Evolutionary conservation across 2,329 filamentous ascomycete genomes (phyloP), one percentile per base, ranked within the genome.

Genomic region (Pyrenophora graminea): DNA sequence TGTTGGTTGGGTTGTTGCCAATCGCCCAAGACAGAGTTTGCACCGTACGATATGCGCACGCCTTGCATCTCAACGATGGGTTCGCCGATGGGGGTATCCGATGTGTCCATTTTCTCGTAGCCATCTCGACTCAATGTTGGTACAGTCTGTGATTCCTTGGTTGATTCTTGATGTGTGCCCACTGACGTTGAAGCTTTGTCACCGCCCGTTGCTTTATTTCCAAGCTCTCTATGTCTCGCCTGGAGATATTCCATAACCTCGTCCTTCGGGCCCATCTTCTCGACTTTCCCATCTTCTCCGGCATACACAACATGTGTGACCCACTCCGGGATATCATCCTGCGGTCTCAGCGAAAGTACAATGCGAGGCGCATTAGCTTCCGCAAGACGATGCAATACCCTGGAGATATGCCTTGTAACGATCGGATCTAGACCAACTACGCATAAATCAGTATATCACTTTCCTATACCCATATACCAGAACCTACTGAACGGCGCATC

Each of bases 301-400:
- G 96, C 75, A 61, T 90, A 86, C 0, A 92, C 77, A 17, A 96
- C 58, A 74, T 97, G 89, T 1, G 89, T 96, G 50, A 97, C 87
- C 94, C 94, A 99, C 1, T 88, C 84, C 0, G 94, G 94, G 32
- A 97, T 78, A 0, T 85, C 83, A 70, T 99, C 94, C 70, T 97
- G 93, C 3, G 92, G 90, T 31, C 91, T 81, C 10, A 93, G 80
- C 37, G 87, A 88, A 32, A 97, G 75, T 2, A 97, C 78, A 19
- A 97, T 77, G 27, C 90, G 81, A 0, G 91, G 92, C 6, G 79
- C 80, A 12, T 82, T 82, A 41, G 80, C 81, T 51, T 83, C 79
- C 0, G 91, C 89, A 48, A 97, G 75, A 0, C 80, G 79, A 57
- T 84, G 77, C 18, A 97, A 77, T 39, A 97, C 78, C 0, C 81